Evolutionary conservation across 306 rosid genomes (phyloP).

Genomic region (Lathyrus aphaca): DNA sequence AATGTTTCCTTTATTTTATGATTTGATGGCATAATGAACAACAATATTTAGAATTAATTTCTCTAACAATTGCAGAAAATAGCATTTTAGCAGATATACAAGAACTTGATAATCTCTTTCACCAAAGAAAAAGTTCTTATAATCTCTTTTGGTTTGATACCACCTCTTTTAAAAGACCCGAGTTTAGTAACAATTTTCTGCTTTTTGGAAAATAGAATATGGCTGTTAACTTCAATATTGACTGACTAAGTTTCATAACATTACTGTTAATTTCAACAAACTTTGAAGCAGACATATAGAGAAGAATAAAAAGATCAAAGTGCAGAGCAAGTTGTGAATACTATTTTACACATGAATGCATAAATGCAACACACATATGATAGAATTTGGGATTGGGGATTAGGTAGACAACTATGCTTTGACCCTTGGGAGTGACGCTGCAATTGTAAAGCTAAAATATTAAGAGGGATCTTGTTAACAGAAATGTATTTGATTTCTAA

Average conservation of each 20-base stretch:
- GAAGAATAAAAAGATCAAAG: constrained; percentile 5
- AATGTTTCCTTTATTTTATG: constrained; percentile 14
- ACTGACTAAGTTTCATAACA: too few species aligned
- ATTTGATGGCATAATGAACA: constrained; percentile 18
- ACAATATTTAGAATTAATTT: background rate
- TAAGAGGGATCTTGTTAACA: background rate
- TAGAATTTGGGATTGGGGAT: background rate
- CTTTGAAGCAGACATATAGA: too few species aligned
- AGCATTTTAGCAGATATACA: background rate
- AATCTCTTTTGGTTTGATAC: background rate
- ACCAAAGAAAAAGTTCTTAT: constrained; percentile 4
- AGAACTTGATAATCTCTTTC: constrained; percentile 12
- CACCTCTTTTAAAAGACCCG: background rate
- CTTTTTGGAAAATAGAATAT: too few species aligned
- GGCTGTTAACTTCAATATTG: too few species aligned
- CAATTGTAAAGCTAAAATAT: constrained; percentile 3
- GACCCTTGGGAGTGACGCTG: background rate
- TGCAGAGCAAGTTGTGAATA: background rate
- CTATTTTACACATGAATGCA: constrained; percentile 22
- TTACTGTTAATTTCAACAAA: too few species aligned
- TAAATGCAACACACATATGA: constrained; percentile 16
- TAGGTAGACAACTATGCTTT: constrained; percentile 4
- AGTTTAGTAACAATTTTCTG: too few species aligned
- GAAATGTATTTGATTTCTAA: background rate
- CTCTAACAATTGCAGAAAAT: constrained; percentile 9